Evolutionary conservation across 2,329 filamentous ascomycete species (phyloP).

Genomic region (Paracoccidioides lutzii): DNA sequence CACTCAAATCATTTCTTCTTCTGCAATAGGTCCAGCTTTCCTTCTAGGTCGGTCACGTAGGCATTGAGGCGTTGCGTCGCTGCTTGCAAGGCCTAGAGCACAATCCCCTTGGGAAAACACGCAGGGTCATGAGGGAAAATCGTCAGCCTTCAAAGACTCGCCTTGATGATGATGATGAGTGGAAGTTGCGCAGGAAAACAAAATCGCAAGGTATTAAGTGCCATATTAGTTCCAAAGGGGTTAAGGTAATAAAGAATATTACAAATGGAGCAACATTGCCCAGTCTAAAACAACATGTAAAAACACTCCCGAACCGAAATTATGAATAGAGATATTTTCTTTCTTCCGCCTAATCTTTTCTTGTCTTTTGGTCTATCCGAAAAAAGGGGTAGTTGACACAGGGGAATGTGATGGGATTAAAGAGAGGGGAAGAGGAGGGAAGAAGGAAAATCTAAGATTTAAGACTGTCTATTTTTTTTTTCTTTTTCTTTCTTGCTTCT

Average conservation of each 20-base stretch:
- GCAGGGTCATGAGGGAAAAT: neutral
- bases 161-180: neutral
- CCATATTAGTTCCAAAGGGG: neutral
- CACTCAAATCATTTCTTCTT: slow-evolving; percentile 47
- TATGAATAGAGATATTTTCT: neutral
- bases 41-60: slow-evolving; percentile 71
- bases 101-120: slow-evolving; percentile 7
- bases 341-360: neutral
- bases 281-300: neutral
- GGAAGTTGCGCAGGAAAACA: neutral
- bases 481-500: neutral
- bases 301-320: neutral
- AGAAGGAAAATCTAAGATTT: neutral
- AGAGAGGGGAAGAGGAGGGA: neutral
- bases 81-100: slow-evolving; percentile 61
- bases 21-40: slow-evolving; percentile 56
- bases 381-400: neutral
- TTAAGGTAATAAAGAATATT: neutral
- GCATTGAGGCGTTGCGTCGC: slow-evolving; percentile 75
- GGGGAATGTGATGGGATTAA: neutral
- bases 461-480: slow-evolving; percentile 1
- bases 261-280: neutral
- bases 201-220: neutral
- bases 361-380: neutral
- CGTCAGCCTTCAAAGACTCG: slow-evolving; percentile 4